A percentile compares a stretch with the other conserved stretches of the same genome.
phyloP scores from a whole-genome alignment of 192 early-diverging fungal species.

The Coemansia brasiliensis region DNA sequence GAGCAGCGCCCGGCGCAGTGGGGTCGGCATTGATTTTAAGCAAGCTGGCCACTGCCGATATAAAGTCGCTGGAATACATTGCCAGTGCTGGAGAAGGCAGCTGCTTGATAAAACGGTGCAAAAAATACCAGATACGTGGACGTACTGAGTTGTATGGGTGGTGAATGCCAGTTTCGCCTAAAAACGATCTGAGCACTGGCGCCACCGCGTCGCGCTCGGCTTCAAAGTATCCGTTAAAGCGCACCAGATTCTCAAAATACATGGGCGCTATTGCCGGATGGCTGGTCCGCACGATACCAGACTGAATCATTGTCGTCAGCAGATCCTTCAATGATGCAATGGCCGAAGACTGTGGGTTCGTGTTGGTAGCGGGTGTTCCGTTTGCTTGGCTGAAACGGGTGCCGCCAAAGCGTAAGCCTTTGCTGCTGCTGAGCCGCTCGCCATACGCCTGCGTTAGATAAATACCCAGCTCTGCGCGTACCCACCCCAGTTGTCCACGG shows the following conservation, averaged over 20 bases:
- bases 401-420: conserved; percentile 40
- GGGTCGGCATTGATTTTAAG: conserved; percentile 69
- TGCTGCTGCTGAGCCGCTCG: conserved; percentile 50
- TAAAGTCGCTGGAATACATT: conserved; percentile 52
- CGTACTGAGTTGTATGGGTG: conserved; percentile 70
- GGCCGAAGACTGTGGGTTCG: conserved; percentile 1
- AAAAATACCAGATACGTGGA: conserved; percentile 82
- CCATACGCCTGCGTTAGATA: conserved; percentile 52
- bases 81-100: conserved; percentile 49
- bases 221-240: conserved; percentile 52
- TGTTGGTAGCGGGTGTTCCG: conserved; percentile 4
- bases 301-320: conserved; percentile 54
- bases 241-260: conserved; percentile 49
- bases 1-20: not conserved
- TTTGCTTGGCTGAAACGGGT: conserved; percentile 26
- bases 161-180: conserved; percentile 66
- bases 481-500: conserved; percentile 48
- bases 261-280: conserved; percentile 42
- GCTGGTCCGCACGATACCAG: conserved; percentile 25
- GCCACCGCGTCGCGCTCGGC: conserved; percentile 31
- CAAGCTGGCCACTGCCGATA: conserved; percentile 59
- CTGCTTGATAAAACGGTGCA: conserved; percentile 78
- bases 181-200: conserved; percentile 42
- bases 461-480: conserved; percentile 50
- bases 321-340: conserved; percentile 37